Conservation (phyloP, 768 basidiomycete genomes). For the Pisolithus albus region DNA sequence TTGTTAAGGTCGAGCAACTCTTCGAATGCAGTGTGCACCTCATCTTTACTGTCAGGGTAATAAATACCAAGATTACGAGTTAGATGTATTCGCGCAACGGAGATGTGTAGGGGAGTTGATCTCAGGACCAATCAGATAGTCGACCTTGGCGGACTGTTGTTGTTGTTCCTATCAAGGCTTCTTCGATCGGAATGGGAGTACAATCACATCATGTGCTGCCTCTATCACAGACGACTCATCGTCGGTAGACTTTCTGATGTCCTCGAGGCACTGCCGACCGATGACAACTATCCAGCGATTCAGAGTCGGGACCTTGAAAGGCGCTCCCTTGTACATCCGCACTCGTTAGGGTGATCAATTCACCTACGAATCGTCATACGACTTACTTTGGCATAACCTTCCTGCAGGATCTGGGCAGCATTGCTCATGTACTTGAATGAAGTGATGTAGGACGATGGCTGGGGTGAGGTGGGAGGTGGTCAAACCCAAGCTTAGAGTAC, state of each 20-base stretch:
- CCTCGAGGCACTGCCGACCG: conserved; percentile 19
- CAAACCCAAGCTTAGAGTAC: conserved; percentile 17
- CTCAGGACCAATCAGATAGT: background rate
- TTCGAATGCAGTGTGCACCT: conserved; percentile 35
- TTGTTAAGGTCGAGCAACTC: conserved; percentile 28
- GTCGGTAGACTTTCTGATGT: conserved; percentile 37
- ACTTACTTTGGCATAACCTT: conserved; percentile 17
- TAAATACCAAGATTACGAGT: conserved; percentile 33
- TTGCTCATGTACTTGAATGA: conserved; percentile 12
- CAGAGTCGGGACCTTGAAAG: conserved; percentile 27
- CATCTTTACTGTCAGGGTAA: conserved; percentile 38
- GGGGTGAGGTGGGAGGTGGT: conserved; percentile 20
- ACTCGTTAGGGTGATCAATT: background rate
- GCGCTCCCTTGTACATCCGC: conserved; percentile 6
- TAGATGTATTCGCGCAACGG: conserved; percentile 23
- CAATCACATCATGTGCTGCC: conserved; percentile 27
- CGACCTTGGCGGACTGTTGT: too few species aligned
- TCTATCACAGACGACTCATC: conserved; percentile 31
- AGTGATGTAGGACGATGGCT: conserved; percentile 21
- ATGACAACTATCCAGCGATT: conserved; percentile 36
- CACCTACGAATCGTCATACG: background rate
- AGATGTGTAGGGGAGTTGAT: conserved; percentile 22
- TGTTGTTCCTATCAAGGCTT: background rate
- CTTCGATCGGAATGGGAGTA: background rate
- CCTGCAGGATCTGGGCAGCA: conserved; percentile 19